Evolutionary conservation across 2,329 filamentous ascomycete species (phyloP), one percentile per base, ranked within the genome.

Genomic region (Colletotrichum horii): DNA sequence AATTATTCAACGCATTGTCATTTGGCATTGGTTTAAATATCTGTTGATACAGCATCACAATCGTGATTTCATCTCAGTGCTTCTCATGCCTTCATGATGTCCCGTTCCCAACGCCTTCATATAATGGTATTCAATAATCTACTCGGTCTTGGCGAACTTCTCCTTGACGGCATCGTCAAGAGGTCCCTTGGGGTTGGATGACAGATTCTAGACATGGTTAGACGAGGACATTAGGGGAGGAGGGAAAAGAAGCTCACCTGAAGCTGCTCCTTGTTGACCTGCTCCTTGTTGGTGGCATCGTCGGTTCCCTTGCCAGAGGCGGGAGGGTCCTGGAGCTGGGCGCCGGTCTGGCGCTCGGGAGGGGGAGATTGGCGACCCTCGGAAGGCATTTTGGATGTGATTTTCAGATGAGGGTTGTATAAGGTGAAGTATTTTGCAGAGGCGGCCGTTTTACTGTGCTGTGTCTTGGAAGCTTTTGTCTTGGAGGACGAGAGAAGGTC

Each of bases 301-400:
- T 92, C 86, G 79, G 90, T 87, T 64, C 90, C 90, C 79, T 92
- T 88, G 72, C 92, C 91, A 1, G 88, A 85, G n/a, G 84, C 90
- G 3, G 92, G 88, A 15, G 89, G 82, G 9, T 90, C 91, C 78
- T 91, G 86, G 74, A 91, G 85, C 86, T 97, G 95, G 71, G 87
- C 85, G 75, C 91, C 93, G 48, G 88, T 86, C 85, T 95, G 94
- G 79, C 84, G 82, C 86, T 94, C 92, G 32, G 94, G 94, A 68
- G 92, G 87, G 77, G 95, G 96, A 36, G 95, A 98, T 86, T 98
- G 91, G 82, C 93, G 93, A 83, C 94, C 94, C 85, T 90, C 85
- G 81, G 43, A 52, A 52, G 94, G 93, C 94, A 95, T 95, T 81
- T 78, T 92, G 83, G 78, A 76, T 76, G 15, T 78, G 79, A 80